phyloP scores from a whole-genome alignment of 2,329 filamentous ascomycete genomes.

The Aspergillus sergii region DNA sequence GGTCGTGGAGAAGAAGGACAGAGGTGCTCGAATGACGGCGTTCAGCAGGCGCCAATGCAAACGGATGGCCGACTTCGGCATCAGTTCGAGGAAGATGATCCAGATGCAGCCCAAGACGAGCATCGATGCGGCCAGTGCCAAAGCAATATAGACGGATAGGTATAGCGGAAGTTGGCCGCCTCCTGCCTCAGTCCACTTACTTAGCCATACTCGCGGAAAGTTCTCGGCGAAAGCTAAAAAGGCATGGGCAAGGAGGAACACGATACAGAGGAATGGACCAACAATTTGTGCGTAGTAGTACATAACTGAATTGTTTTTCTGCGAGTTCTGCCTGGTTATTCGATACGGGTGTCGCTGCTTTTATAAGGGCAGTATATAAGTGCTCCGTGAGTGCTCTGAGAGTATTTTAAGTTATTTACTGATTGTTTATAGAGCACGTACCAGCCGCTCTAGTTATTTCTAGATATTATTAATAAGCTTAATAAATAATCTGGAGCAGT shows the following conservation, averaged over 20 bases:
- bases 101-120: not conserved
- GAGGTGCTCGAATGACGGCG: conserved; percentile 16
- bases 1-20: conserved; percentile 17
- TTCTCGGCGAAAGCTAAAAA: not conserved
- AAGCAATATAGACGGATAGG: not conserved
- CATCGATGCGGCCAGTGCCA: not conserved
- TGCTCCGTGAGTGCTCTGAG: no score
- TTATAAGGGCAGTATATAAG: no score
- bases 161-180: not conserved
- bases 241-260: not conserved
- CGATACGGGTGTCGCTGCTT: no score
- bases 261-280: not conserved
- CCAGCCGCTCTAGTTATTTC: no score
- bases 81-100: conserved; percentile 6
- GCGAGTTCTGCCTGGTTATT: no score
- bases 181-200: conserved; percentile 29
- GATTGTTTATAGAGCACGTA: no score
- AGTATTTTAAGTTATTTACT: no score
- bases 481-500: no score
- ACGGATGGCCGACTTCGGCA: conserved; percentile 7
- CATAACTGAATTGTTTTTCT: no score
- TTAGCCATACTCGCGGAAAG: conserved; percentile 24
- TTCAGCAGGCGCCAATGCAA: conserved; percentile 12
- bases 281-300: not conserved
- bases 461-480: no score